Base-by-base conservation (phyloP, 148 eudicot genomes). In the Cornus kousa region DNA sequence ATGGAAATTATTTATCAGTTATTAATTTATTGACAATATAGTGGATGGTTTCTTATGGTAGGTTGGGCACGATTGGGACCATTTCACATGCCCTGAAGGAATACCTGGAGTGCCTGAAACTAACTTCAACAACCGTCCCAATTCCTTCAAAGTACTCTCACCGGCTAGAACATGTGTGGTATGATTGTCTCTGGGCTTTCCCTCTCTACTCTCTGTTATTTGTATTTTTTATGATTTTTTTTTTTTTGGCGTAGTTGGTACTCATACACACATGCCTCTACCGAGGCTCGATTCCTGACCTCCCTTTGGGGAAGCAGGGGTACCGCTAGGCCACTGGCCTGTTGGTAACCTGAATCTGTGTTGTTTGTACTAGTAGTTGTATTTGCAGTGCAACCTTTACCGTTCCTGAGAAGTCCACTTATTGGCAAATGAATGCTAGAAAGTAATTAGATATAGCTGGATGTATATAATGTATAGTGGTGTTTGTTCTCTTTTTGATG, bases 91-190 rank as follows among this genome's bases (percentile, higher is more conserved):
- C 39, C 96, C 99, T 23, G 99, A 97, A 88, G 99, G 99, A 75
- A 77, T 89, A 83, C 99, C 99, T 31, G 99, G 99, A 59, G 93
- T 90, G 71, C 93, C 99, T 4, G 98, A 94, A 87, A 94, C 97
- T 35, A 97, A 97, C 78, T 97, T 97, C 76, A 94, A 97, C 80
- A 90, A 91, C 78, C 99, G 99, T 24, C 99, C 99, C 55, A 97
- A 97, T 87, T 97, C 99, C 23, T 91, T 97, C 73, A 94, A 87
- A 87, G 87, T 97, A 53, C 92, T 97, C 40, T 88, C 98, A 73
- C 99, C 99, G 37, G 79, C 99, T 70, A 97, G 91, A 75, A 94
- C 99, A 70, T 92, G 97, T 82, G 92, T 89, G 95, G 99, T 97
- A 94, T 76, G 86, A 31, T 71, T 53, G 16, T 69, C 75, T 59